Base-by-base conservation (phyloP, 441 rosid genomes). In the Bocquillonia castaneifolia region DNA sequence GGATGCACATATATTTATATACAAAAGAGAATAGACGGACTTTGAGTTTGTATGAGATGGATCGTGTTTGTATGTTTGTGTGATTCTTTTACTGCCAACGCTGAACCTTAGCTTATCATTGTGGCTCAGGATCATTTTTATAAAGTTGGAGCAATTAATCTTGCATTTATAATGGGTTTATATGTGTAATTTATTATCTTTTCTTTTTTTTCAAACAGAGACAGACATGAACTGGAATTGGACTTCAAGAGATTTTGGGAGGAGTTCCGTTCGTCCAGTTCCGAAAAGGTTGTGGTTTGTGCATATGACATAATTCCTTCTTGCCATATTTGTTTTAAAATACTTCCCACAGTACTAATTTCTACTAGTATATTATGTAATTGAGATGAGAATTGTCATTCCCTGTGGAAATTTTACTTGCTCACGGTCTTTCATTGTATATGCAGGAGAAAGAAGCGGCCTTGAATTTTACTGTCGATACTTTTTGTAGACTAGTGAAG, bases 191-290 rank as follows among this genome's bases (percentile, higher is more conserved):
- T 14, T 5, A 45, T 45, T 13, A 31, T 23, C 52, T 15, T 14
- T 39, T 10, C 37, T 53, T 5, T 2, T 70, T 39, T n/a, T 47
- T n/a, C n/a, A n/a, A 51, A 31, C 90, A 92, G 99, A 78, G 93
- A 83, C 67, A 83, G 85, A 72, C 85, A 88, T 85, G 99, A 91
- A 76, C 72, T 91, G 95, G 98, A 95, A 79, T 78, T 90, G 96
- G 98, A 95, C 84, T 91, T 95, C 79, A 95, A 92, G 81, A 95
- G 97, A 81, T 86, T 84, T 66, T 92, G 99, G 99, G 98, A 95
- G 81, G 96, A 95, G 81, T 95, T 95, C 80, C 98, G 98, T 72
- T 90, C 99, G 78, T 95, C 96, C 74, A 87, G 88, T 83, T 92
- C 91, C 15, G 99, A 95, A 81, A 92, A 88, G 96, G 99, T 92